Percentiles rank a stretch among this genome's conserved stretches.
Evolutionary conservation across 2,329 filamentous ascomycete genomes (phyloP).

Genomic region (Basipetospora chlamydospora): DNA sequence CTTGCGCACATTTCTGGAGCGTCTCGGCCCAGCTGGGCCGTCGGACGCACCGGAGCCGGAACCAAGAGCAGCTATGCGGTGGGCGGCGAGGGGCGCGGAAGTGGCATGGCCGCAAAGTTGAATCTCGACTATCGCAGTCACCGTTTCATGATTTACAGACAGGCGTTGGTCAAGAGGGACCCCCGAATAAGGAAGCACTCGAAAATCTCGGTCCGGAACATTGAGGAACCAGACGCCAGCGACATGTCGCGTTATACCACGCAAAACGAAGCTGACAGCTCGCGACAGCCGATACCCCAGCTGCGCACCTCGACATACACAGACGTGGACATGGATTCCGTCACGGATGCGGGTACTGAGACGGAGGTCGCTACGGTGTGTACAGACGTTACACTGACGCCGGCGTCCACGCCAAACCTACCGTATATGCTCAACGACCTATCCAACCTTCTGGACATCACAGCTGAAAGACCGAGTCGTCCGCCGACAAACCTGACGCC

Average conservation of each 20-base stretch:
- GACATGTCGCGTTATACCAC: no score
- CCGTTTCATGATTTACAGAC: constrained; percentile 6
- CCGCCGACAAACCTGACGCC: constrained; percentile 14
- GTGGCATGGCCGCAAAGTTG: constrained; percentile 35
- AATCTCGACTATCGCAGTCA: constrained; percentile 8
- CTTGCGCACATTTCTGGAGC: constrained; percentile 14
- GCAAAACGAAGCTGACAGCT: no score
- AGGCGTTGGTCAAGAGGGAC: constrained; percentile 10
- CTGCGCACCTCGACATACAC: background rate
- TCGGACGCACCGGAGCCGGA: background rate
- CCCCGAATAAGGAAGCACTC: constrained; percentile 2
- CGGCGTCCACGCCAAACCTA: constrained; percentile 6
- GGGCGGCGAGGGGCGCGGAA: constrained; percentile 17
- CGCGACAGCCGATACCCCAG: no score
- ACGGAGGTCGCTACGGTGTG: background rate
- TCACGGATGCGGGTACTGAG: background rate
- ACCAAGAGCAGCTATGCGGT: background rate
- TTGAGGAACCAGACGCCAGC: background rate
- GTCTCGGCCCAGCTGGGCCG: constrained; percentile 6
- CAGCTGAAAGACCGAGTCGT: background rate
- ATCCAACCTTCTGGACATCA: constrained; percentile 20
- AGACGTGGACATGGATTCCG: background rate
- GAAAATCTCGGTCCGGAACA: background rate
- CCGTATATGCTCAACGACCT: constrained; percentile 16
- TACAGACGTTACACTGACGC: constrained; percentile 1